phyloP scores from a whole-genome alignment of 306 rosid species.

The Crotalaria pallida region DNA sequence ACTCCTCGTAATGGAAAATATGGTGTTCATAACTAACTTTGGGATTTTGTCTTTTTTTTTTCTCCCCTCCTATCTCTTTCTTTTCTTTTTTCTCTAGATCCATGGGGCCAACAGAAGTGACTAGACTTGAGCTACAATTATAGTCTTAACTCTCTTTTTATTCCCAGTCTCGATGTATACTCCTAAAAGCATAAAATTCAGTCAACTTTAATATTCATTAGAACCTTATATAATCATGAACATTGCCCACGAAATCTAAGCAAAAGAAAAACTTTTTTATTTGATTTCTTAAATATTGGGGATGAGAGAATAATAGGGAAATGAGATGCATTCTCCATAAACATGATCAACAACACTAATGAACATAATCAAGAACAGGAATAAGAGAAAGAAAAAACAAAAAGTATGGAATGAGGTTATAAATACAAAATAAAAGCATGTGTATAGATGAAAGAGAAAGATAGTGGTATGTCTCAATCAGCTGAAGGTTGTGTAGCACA shows the following conservation, averaged over 20 bases:
- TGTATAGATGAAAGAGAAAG: conserved; percentile 30
- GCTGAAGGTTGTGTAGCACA: conserved; percentile 46
- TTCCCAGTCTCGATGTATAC: conserved; percentile 15
- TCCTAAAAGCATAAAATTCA: conserved; percentile 23
- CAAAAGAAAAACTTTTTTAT: not conserved
- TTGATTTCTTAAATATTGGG: not conserved
- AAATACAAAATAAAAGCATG: conserved; percentile 21
- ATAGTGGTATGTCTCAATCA: conserved; percentile 35
- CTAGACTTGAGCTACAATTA: conserved; percentile 27
- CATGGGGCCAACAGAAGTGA: conserved; percentile 38
- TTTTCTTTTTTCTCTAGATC: conserved; percentile 12
- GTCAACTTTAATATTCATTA: not conserved
- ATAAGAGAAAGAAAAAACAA: not conserved
- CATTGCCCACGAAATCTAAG: not conserved
- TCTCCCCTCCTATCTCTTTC: not conserved
- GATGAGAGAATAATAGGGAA: not conserved
- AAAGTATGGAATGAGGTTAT: not conserved
- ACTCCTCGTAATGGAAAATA: not conserved
- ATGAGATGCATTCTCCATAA: not conserved
- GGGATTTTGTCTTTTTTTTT: not conserved
- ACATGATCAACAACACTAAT: not conserved
- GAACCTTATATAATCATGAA: conserved; percentile 8
- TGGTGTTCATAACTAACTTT: not conserved
- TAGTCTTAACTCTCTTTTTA: conserved; percentile 20
- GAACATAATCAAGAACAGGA: not conserved